Evolutionary conservation across 768 basidiomycete genomes (phyloP), one percentile per base, ranked within the genome.

Genomic region (Auricularia heimuer): DNA sequence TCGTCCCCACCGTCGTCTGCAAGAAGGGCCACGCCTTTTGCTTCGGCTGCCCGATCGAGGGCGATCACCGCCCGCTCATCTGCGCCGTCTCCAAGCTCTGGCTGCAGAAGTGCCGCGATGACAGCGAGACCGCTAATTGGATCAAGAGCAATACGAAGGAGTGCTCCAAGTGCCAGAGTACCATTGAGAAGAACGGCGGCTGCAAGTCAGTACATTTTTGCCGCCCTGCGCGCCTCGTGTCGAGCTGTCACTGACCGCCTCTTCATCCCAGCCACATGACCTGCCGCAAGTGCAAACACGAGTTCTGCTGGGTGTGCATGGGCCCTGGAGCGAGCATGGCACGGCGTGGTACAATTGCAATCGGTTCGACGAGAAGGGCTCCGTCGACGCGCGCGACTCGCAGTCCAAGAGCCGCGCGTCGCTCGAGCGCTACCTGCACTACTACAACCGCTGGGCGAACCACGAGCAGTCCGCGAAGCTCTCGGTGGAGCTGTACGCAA

Each of bases 221-320:
- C 29, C 29, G 29, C 29, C 29, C 29, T 29, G 29, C 29, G 29
- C 65, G 14, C 12, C 35, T 8, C 64, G 37, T 8, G 63, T 56
- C 45, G 65, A 24, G 8, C 66, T 37, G 54, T 51, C 61, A 54
- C 69, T 70, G 42, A 72, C 63, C 36, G 24, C 34, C 21, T 62
- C 60, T 51, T 68, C 60, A 21, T 65, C 47, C 8, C 68, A 97
- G 95, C 81, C 97, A 99, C 75, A 99, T 99, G 96, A 98, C 96
- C 21, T 98, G 97, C 81, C 96, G 97, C 83, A 98, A 98, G 78
- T 98, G 97, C 83, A 96, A 93, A 72, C 86, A 94, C 69, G 92
- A 93, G 79, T 99, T 98, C 75, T 99, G 97, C 75, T 99, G 97
- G 97, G 95, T 99, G 47, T 99, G 97, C 78, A 97, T 98, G 94